Base-by-base conservation (phyloP, 768 basidiomycete genomes). In the Mycena epipterygia region DNA sequence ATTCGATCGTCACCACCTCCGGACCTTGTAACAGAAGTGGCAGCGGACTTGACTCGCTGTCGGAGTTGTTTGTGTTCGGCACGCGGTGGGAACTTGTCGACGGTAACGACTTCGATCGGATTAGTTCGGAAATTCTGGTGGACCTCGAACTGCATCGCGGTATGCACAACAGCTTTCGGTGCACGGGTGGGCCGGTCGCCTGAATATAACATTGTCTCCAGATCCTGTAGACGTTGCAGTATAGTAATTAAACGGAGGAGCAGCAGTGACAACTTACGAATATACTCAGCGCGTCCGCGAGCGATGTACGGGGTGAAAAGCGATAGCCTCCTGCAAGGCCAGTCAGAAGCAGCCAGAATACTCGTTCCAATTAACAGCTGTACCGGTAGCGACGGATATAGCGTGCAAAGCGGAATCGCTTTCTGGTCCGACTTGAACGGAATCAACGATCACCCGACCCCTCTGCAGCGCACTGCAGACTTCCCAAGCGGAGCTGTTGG, bases 81-180 rank as follows among this genome's bases (percentile, higher is more conserved):
- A n/a, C 78, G 67, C n/a, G 66, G 65, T 17, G 76, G 78, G 66
- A 77, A 79, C 41, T 73, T 13, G 51, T 77, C 75, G 14, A 76
- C 72, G n/a, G 78, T 77, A 19, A 79, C 67, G 13, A 72, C 55
- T 44, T 79, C 78, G 48, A 74, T 71, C 3, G 56, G 23, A 23
- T 46, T n/a, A n/a, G 33, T 17, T n/a, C 33, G 21, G 55, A 37
- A 56, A 37, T 37, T 56, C 35, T 39, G 32, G 55, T 56, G 39
- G 21, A n/a, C n/a, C n/a, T 56, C 7, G 16, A 56, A 23, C 55
- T 56, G 33, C n/a, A 6, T 37, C 23, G 13, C 23, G 2, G 55
- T 37, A 25, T 23, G 23, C 4, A 56, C 55, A 21, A 56, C n/a
- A 2, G 55, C 35, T 56, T 37, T 56, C 21, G 35, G n/a, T 25